phyloP scores from a whole-genome alignment of 306 rosid species.

The Hylodesmum podocarpum region DNA sequence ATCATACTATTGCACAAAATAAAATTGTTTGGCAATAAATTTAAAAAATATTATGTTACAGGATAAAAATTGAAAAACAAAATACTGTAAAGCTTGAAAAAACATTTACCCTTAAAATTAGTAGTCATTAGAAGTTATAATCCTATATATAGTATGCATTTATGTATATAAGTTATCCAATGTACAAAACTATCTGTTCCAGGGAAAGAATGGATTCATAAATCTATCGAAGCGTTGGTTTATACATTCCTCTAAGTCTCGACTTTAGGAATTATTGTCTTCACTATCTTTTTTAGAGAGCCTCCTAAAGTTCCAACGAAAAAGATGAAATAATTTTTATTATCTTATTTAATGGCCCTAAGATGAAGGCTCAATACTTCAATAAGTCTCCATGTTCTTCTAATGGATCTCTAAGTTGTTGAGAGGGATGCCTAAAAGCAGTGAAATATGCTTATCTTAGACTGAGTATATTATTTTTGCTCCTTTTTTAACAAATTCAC shows the following conservation, averaged over 20 bases:
- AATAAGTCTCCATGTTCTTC: no score
- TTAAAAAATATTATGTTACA: not conserved
- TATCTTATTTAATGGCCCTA: no score
- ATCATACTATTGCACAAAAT: constrained; percentile 15
- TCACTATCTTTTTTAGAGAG: no score
- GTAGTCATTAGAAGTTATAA: not conserved
- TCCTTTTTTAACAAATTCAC: not conserved
- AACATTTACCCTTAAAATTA: not conserved
- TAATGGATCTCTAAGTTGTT: no score
- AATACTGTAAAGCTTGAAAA: not conserved
- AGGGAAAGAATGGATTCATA: not conserved
- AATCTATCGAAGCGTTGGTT: no score
- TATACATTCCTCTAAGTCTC: no score
- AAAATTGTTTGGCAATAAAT: not conserved
- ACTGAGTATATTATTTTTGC: not conserved
- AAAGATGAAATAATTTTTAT: no score
- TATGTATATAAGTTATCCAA: constrained; percentile 18
- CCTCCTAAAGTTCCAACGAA: no score
- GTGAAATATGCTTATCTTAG: constrained; percentile 1
- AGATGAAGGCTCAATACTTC: no score
- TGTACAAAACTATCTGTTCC: not conserved
- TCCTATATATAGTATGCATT: not conserved
- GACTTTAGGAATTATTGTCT: no score
- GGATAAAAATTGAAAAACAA: not conserved
- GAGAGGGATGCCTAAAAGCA: no score